Evolutionary conservation across 2,329 filamentous ascomycete species (phyloP), one percentile per base, ranked within the genome.

Genomic region (Pseudogymnoascus sp.): DNA sequence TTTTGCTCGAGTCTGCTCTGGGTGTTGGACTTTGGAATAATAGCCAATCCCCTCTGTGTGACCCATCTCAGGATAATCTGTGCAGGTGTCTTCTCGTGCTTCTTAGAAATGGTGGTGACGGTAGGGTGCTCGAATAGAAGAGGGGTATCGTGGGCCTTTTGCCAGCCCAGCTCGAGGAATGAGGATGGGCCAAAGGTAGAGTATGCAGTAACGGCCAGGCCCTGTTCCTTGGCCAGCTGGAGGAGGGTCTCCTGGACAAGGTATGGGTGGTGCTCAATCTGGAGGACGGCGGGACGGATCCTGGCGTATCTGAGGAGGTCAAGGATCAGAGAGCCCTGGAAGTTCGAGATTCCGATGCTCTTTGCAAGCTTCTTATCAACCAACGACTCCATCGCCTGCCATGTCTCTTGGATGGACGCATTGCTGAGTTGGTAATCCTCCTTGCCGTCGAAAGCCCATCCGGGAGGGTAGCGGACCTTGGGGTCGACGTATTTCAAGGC

Each of bases 191-290:
- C 90, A 69, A 94, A 92, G 56, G 86, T 89, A 19, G 86, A 91
- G 79, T 94, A 95, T 57, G 88, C 90, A 3, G 89, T 94, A 61
- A 95, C 80, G 66, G 79, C 78, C 67, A 95, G 86, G 62, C 83
- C 82, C 75, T 90, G 80, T 59, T 77, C 75, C 76, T 87, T 79
- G 67, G 85, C 86, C 58, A 90, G 82, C 68, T 82, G 76, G 68
- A 94, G 72, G 58, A 95, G 82, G 59, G 84, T 80, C 62, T 78
- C 74, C 79, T 95, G 90, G 63, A 88, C 86, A 61, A 92, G 82
- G 80, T 92, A 94, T 23, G 90, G 90, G 80, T 95, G 90, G 77
- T 92, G 89, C 79, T 95, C 90, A 73, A 95, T 86, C 79, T 95
- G 90, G 62, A 94, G 84, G 38, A 87, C 85, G 37, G 89, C 86